Percentiles rank a stretch among this genome's conserved stretches.
Conservation (phyloP, 176 grass and related monocot species). For the Cocos nucifera region DNA sequence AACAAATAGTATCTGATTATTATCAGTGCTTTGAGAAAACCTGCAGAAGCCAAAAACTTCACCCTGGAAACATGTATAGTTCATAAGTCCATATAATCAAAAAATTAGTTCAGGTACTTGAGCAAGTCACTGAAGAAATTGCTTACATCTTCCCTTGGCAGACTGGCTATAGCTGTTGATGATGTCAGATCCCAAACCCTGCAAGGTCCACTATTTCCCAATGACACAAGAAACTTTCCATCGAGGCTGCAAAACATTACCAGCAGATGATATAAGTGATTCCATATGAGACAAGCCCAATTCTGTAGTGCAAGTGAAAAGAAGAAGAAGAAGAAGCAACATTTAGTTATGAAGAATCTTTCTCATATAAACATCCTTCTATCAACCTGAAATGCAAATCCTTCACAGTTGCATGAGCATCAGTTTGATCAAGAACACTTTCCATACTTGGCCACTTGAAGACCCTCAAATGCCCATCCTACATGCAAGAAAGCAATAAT, state of each 20-base stretch:
- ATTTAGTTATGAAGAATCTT: too few species aligned
- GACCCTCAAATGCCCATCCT: conserved; percentile 87
- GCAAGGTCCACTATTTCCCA: conserved; percentile 68
- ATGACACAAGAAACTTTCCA: conserved; percentile 69
- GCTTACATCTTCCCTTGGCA: conserved; percentile 73
- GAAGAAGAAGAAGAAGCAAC: too few species aligned
- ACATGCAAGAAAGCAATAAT: background rate
- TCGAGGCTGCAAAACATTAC: conserved; percentile 38
- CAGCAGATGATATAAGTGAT: too few species aligned
- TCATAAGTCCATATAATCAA: conserved; percentile 18
- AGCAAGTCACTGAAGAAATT: background rate
- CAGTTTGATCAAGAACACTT: conserved; percentile 54
- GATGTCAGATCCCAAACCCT: conserved; percentile 71
- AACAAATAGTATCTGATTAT: conserved; percentile 49
- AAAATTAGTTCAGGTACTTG: background rate
- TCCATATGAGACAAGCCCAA: too few species aligned
- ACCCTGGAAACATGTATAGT: conserved; percentile 45
- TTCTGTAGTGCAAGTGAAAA: too few species aligned
- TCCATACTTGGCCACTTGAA: conserved; percentile 87
- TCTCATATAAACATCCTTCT: background rate
- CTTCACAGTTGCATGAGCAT: conserved; percentile 58
- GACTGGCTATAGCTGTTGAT: conserved; percentile 53
- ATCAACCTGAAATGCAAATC: conserved; percentile 82
- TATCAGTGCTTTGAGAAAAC: conserved; percentile 41
- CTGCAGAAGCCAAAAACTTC: conserved; percentile 92